Conservation (phyloP, 2,329 filamentous ascomycete genomes). For the Leptosphaerulina australis region DNA sequence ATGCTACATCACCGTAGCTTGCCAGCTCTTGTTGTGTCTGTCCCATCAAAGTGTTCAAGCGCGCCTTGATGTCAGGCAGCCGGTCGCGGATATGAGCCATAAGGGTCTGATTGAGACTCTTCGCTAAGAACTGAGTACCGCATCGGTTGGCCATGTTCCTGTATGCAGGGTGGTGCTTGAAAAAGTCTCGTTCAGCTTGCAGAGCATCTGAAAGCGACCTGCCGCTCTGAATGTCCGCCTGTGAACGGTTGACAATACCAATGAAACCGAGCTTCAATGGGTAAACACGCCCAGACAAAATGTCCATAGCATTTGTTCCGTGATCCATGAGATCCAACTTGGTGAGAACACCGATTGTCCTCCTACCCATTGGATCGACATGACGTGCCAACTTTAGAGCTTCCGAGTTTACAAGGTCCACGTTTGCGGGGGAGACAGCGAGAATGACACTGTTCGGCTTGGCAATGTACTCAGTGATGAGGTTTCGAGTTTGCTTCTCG, state of each 20-base stretch:
- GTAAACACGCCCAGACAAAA: constrained; percentile 95
- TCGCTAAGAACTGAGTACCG: constrained; percentile 91
- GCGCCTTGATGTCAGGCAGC: constrained; percentile 95
- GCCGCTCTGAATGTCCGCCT: constrained; percentile 95
- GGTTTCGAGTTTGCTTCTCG: constrained; percentile 94
- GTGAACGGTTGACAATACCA: constrained; percentile 95
- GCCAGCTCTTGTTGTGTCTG: constrained; percentile 98
- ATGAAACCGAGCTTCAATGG: constrained; percentile 97
- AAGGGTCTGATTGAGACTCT: constrained; percentile 90
- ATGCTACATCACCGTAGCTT: constrained; percentile 97
- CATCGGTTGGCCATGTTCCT: constrained; percentile 93
- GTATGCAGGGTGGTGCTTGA: constrained; percentile 95
- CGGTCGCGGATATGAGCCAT: constrained; percentile 97
- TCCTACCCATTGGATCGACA: constrained; percentile 90
- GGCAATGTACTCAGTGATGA: constrained; percentile 97
- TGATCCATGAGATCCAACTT: constrained; percentile 99
- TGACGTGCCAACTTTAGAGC: constrained; percentile 94
- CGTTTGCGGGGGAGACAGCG: constrained; percentile 95
- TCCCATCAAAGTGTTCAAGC: constrained; percentile 98
- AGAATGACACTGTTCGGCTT: constrained; percentile 99
- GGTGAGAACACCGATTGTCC: constrained; percentile 95
- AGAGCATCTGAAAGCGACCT: constrained; percentile 94
- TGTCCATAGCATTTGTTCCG: constrained; percentile 95
- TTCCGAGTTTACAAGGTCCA: constrained; percentile 98
- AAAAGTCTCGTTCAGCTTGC: constrained; percentile 89